Base-by-base conservation (phyloP, 768 basidiomycete species). In the Mycena vitilis region DNA sequence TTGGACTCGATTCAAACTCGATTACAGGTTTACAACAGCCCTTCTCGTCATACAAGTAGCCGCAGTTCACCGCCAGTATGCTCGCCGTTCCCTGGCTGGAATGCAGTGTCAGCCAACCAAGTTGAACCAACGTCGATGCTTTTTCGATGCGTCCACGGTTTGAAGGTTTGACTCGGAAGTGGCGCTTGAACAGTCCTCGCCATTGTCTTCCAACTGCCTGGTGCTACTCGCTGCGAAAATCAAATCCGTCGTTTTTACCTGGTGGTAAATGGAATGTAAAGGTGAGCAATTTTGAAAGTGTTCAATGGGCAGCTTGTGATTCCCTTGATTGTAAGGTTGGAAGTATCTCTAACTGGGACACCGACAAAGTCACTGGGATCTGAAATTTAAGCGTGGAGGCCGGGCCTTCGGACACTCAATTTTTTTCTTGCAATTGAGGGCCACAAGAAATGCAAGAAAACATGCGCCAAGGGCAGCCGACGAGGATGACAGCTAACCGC, bases 201-300 rank as follows among this genome's bases (percentile, higher is more conserved):
- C 79, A 65, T 87, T 86, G 66, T 81, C 77, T 68, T 83, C 75
- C 57, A 87, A 66, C 70, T 87, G 86, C 2, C 71, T 76, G 6
- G 75, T 78, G n/a, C 81, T 84, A 71, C 81, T 83, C 7, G 86
- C 85, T 3, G 86, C 87, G 7, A 87, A 71, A 60, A 87, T 85
- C 30, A 15, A 87, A 75, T 2, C 85, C 87, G 63, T 87, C 86
- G 34, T 68, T 57, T 1, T 77, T 76, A 4, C 53, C 65, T 66
- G 37, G 10, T 30, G 30, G 30, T 30, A 30, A 30, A 30, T 30
- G 30, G 30, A 30, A 30, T 30, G 5, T 30, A 30, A 30, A 42
- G 40, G 7, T 42, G 40, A 42, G 40, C 40, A 16, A 42, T 16
- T 16, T 11, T 8, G 10, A 11, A 8, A 16, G 2, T 42, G 10